Evolutionary conservation across 2,329 filamentous ascomycete genomes (phyloP).

Genomic region (Penicillium occitanis): DNA sequence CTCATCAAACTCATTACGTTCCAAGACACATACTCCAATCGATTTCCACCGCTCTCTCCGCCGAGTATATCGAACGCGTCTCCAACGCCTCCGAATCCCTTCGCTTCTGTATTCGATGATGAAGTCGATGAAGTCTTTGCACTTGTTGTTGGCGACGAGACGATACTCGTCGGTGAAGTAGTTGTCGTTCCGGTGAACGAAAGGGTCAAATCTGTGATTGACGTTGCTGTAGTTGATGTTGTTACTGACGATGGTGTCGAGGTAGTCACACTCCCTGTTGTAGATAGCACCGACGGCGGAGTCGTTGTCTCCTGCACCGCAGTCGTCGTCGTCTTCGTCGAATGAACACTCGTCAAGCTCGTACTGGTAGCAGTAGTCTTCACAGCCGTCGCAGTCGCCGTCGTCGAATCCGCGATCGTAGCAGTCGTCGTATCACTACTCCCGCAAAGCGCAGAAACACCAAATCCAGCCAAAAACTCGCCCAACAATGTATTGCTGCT

Average conservation of each 20-base stretch:
- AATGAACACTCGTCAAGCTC: not conserved
- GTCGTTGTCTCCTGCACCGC: constrained; percentile 1
- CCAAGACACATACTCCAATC: not conserved
- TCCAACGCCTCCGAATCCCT: constrained; percentile 22
- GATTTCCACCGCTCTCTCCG: constrained; percentile 11
- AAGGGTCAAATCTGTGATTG: constrained; percentile 12
- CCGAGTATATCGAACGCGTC: constrained; percentile 22
- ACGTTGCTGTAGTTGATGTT: constrained; percentile 10
- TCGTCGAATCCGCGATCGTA: not conserved
- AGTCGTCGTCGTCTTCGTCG: not conserved
- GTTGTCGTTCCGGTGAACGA: not conserved
- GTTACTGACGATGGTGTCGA: not conserved
- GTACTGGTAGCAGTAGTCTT: not conserved
- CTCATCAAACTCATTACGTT: constrained; percentile 1
- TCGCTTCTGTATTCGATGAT: constrained; percentile 6
- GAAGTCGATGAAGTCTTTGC: not conserved
- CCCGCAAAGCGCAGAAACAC: constrained; percentile 19
- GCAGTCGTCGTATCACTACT: not conserved
- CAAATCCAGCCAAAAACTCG: constrained; percentile 17
- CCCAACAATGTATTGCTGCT: constrained; percentile 19
- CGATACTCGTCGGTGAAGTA: not conserved
- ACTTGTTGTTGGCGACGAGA: not conserved
- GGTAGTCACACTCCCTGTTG: not conserved
- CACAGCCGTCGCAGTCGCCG: not conserved
- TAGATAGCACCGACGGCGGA: not conserved